A percentile compares a stretch with the other conserved stretches of the same genome.
phyloP scores from a whole-genome alignment of 805 yeast genomes.

The Cyberlindnera suaveolens region DNA sequence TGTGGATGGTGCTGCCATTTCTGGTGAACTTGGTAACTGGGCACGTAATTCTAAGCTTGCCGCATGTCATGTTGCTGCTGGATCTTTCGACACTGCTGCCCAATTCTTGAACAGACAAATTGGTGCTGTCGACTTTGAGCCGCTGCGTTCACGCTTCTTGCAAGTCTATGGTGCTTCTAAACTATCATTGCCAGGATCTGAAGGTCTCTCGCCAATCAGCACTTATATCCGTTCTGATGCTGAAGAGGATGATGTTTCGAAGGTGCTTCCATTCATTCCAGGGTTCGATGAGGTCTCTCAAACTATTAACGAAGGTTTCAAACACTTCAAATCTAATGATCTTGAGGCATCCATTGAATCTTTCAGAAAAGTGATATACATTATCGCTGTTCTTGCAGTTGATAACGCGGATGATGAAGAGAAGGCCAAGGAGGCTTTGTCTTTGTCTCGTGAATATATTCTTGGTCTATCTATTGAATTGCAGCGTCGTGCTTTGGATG shows the following conservation, averaged over 20 bases:
- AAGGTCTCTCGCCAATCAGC: slow-evolving; percentile 65
- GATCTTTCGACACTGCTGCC: slow-evolving; percentile 94
- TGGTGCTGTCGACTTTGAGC: slow-evolving; percentile 83
- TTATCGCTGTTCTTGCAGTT: slow-evolving; percentile 66
- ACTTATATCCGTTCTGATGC: slow-evolving; percentile 60
- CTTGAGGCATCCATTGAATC: slow-evolving; percentile 71
- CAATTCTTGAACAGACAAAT: slow-evolving; percentile 84
- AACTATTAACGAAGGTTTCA: slow-evolving; percentile 65
- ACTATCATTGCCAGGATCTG: slow-evolving; percentile 60
- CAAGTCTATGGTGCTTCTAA: slow-evolving; percentile 81
- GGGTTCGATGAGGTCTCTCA: slow-evolving; percentile 64
- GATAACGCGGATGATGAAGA: slow-evolving; percentile 68
- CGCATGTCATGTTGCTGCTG: slow-evolving; percentile 92
- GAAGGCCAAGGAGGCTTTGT: slow-evolving; percentile 64
- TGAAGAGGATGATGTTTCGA: slow-evolving; percentile 45
- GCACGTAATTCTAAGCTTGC: slow-evolving; percentile 82
- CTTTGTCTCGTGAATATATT: slow-evolving; percentile 82
- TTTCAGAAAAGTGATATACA: slow-evolving; percentile 77
- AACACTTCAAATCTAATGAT: slow-evolving; percentile 75
- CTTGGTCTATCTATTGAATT: slow-evolving; percentile 89
- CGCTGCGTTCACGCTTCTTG: slow-evolving; percentile 74
- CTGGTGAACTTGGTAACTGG: slow-evolving; percentile 69
- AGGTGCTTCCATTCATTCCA: slow-evolving; percentile 63
- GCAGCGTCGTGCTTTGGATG: slow-evolving; percentile 74
- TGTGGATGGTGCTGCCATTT: slow-evolving; percentile 24